Evolutionary conservation across 768 basidiomycete genomes (phyloP).

Genomic region (Auriscalpium vulgare): DNA sequence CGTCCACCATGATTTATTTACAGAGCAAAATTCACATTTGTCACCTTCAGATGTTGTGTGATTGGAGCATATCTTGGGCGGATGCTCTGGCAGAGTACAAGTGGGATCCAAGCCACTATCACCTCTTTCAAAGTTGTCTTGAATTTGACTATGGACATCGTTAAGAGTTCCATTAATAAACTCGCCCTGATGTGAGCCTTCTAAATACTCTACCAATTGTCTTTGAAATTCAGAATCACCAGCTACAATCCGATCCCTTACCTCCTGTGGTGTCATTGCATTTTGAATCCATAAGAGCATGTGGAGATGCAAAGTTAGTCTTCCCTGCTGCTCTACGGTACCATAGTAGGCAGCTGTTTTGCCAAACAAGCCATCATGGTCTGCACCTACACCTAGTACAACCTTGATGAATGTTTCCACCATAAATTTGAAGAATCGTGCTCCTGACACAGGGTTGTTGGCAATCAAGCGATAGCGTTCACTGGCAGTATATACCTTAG

Average conservation of each 20-base stretch:
- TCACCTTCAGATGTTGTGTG: no score
- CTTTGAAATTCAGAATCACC: constrained; percentile 5
- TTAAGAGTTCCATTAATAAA: not conserved
- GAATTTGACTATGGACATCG: not conserved
- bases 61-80: no score
- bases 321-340: not conserved
- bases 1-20: no score
- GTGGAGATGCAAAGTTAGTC: constrained; percentile 19
- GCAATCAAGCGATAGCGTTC: constrained; percentile 3
- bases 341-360: constrained; percentile 16
- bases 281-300: constrained; percentile 12
- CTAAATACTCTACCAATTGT: constrained; percentile 7
- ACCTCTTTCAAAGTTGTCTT: not conserved
- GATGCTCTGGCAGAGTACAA: no score
- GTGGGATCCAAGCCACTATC: no score
- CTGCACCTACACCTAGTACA: not conserved
- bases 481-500: not conserved
- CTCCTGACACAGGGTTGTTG: constrained; percentile 12
- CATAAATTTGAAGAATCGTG: constrained; percentile 16
- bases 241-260: constrained; percentile 11
- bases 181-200: constrained; percentile 10
- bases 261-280: constrained; percentile 10
- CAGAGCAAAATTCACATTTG: no score
- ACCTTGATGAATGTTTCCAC: not conserved
- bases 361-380: constrained; percentile 11